Conservation (phyloP, 768 basidiomycete genomes). For the Lactarius pseudohatsudake region DNA sequence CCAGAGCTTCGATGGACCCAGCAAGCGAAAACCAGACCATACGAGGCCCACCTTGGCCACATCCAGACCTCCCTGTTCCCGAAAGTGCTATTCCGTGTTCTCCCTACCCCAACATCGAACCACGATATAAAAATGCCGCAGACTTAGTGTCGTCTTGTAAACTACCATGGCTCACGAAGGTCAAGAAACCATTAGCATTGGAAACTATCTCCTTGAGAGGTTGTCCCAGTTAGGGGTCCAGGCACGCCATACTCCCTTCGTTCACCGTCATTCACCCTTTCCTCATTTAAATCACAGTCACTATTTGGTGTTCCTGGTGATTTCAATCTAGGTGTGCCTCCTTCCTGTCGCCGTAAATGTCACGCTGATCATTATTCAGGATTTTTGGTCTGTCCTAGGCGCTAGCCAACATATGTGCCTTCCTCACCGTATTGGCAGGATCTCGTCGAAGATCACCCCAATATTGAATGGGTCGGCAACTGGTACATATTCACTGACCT, state of each 20-base stretch:
- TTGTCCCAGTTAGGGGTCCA: slow-evolving; percentile 64
- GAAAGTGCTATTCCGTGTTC: neutral
- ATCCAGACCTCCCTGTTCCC: neutral
- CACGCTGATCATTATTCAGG: slow-evolving; percentile 29
- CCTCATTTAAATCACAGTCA: slow-evolving; percentile 44
- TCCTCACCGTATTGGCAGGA: slow-evolving; percentile 49
- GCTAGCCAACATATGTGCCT: slow-evolving; percentile 16
- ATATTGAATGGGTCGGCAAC: slow-evolving; percentile 85
- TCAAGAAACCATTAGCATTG: slow-evolving; percentile 45
- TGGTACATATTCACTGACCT: slow-evolving; percentile 45
- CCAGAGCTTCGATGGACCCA: neutral
- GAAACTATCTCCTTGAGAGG: slow-evolving; percentile 60
- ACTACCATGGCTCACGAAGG: slow-evolving; percentile 16
- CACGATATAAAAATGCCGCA: slow-evolving; percentile 13
- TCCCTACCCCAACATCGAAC: neutral
- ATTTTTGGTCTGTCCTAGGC: slow-evolving; percentile 46
- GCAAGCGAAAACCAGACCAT: neutral
- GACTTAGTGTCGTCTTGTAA: neutral
- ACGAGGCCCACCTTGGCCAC: slow-evolving; percentile 10
- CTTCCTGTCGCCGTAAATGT: neutral
- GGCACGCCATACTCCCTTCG: slow-evolving; percentile 37
- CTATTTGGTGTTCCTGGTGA: slow-evolving; percentile 90
- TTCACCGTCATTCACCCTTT: neutral
- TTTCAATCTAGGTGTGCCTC: slow-evolving; percentile 62
- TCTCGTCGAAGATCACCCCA: slow-evolving; percentile 74